phyloP scores from a whole-genome alignment of 768 basidiomycete genomes.

The Aureoboletus auriporus region DNA sequence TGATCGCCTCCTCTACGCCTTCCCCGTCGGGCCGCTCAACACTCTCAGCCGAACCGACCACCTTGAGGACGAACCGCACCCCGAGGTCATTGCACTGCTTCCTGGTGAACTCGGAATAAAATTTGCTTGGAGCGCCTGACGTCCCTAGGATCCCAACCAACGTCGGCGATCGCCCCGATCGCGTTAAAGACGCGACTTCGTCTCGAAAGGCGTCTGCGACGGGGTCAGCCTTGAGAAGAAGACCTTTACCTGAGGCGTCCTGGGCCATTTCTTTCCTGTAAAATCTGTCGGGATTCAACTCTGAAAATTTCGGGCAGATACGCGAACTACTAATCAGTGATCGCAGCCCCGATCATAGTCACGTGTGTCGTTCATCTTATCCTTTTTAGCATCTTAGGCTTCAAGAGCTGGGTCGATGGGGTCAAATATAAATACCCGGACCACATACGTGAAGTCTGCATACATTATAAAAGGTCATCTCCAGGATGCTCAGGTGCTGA shows the following conservation, averaged over 20 bases:
- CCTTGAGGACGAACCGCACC: constrained; percentile 78
- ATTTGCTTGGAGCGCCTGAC: constrained; percentile 70
- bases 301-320: background rate
- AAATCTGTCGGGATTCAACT: background rate
- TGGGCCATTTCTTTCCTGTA: constrained; percentile 19
- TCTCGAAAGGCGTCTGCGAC: constrained; percentile 68
- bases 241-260: constrained; percentile 67
- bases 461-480: background rate
- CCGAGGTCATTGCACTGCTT: constrained; percentile 89
- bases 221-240: constrained; percentile 75
- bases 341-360: background rate
- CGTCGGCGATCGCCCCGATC: constrained; percentile 49
- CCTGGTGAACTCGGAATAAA: constrained; percentile 86
- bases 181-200: constrained; percentile 51
- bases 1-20: constrained; percentile 93
- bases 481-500: background rate
- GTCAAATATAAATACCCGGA: too few relatives aligned
- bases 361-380: background rate
- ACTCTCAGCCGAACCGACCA: constrained; percentile 47
- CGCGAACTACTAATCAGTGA: too few relatives aligned
- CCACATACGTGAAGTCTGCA: too few relatives aligned
- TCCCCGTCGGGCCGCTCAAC: constrained; percentile 60
- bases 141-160: constrained; percentile 92
- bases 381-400: too few relatives aligned
- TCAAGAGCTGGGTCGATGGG: too few relatives aligned